Conservation (phyloP, 495 filamentous ascomycete species). For the Tuber magnatum region DNA sequence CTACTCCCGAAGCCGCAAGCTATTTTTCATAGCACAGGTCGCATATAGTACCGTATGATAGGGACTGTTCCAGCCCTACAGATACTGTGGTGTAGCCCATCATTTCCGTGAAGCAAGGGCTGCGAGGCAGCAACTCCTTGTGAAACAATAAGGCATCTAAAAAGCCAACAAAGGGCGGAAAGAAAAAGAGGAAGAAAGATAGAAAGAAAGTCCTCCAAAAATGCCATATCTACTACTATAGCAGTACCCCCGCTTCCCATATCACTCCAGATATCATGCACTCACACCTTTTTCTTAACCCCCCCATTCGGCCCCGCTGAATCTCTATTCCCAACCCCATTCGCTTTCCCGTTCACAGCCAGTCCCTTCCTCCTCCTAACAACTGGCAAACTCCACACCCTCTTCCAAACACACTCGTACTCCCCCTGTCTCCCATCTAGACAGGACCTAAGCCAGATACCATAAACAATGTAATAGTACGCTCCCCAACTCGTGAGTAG, state of each 20-base stretch:
- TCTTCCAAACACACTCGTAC: conserved; percentile 67
- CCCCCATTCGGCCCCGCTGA: not conserved
- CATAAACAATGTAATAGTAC: conserved; percentile 70
- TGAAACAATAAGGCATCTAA: not conserved
- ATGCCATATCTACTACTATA: not conserved
- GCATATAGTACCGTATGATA: not conserved
- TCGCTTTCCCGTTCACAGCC: conserved; percentile 17
- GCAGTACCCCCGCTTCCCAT: not conserved
- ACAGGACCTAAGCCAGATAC: conserved; percentile 76
- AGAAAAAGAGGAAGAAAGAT: not conserved
- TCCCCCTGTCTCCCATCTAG: conserved; percentile 70
- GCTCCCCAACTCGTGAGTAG: conserved; percentile 54
- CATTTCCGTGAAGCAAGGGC: not conserved
- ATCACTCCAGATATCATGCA: not conserved
- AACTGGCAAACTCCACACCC: conserved; percentile 58
- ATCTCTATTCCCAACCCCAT: not conserved
- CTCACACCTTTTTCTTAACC: conserved; percentile 18
- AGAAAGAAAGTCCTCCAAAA: not conserved
- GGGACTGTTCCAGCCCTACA: not conserved
- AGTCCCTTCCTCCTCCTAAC: conserved; percentile 42
- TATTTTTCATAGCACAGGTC: not conserved
- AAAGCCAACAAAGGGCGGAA: not conserved
- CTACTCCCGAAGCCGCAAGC: not conserved
- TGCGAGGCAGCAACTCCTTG: not conserved
- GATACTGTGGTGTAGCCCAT: not conserved